Percentiles rank a stretch among this genome's conserved stretches.
These are phyloP conservation scores for Pseudogymnoascus sp. DNA, from an alignment of 2,329 filamentous ascomycete species.

Conservation along the genomic window DNA sequence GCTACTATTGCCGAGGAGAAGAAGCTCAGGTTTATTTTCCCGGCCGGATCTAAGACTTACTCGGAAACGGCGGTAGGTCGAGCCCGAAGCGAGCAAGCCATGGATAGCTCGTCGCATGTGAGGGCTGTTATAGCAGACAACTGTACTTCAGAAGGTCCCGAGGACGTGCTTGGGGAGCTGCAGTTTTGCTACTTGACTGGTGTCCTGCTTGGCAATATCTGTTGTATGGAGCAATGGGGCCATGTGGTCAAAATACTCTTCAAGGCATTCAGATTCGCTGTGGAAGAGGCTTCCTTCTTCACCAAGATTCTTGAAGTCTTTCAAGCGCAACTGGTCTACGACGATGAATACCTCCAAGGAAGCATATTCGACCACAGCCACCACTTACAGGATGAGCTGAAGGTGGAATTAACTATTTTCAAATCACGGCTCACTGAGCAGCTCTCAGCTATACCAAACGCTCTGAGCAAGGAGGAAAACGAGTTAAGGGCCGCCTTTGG, in stretches of 20 bases:
- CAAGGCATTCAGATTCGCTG: conserved; percentile 39
- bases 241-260: conserved; percentile 46
- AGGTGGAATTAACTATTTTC: conserved; percentile 44
- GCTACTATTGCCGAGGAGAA: conserved; percentile 23
- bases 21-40: conserved; percentile 42
- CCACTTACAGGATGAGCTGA: conserved; percentile 30
- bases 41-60: conserved; percentile 36
- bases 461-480: conserved; percentile 34
- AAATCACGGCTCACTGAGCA: conserved; percentile 44
- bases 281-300: conserved; percentile 37
- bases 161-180: conserved; percentile 49
- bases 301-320: conserved; percentile 41
- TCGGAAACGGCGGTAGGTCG: conserved; percentile 30
- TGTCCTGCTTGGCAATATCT: conserved; percentile 48
- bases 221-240: conserved; percentile 56
- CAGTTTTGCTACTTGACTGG: conserved; percentile 53
- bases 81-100: conserved; percentile 36
- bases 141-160: conserved; percentile 27
- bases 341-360: conserved; percentile 37
- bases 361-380: conserved; percentile 32
- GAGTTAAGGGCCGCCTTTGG: conserved; percentile 41
- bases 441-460: conserved; percentile 31
- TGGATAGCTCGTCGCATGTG: conserved; percentile 43
- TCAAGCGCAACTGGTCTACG: conserved; percentile 47
- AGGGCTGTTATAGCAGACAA: conserved; percentile 32